Percentiles rank a stretch among this genome's conserved stretches.
Conservation (phyloP, 2,329 filamentous ascomycete species). For the Fusarium sp. region DNA sequence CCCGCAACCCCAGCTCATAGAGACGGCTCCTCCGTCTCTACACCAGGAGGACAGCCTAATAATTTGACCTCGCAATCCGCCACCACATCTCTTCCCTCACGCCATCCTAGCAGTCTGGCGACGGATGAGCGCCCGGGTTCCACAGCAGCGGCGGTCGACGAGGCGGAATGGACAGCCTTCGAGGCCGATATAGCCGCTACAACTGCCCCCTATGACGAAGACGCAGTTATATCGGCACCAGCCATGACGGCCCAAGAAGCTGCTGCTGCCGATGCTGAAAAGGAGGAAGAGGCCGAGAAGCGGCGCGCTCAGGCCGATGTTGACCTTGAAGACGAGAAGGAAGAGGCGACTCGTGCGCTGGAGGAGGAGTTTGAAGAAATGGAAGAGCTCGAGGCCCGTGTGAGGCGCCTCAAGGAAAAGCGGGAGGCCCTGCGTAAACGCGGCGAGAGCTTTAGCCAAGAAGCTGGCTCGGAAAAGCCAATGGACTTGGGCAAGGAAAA, state of each 20-base stretch:
- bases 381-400: conserved; percentile 78
- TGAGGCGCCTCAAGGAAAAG: conserved; percentile 73
- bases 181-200: conserved; percentile 77
- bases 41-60: conserved; percentile 44
- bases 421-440: conserved; percentile 70
- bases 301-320: conserved; percentile 64
- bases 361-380: conserved; percentile 86
- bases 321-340: conserved; percentile 71
- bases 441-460: conserved; percentile 44
- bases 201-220: conserved; percentile 49
- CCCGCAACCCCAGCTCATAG: conserved; percentile 66
- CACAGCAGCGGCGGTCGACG: conserved; percentile 59
- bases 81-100: conserved; percentile 46
- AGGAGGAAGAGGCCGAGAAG: conserved; percentile 60
- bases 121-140: conserved; percentile 30
- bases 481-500: conserved; percentile 43
- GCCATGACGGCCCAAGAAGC: conserved; percentile 72
- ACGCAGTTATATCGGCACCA: conserved; percentile 73
- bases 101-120: conserved; percentile 39
- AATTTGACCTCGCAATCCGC: conserved; percentile 22
- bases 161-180: conserved; percentile 87
- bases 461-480: conserved; percentile 37
- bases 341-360: conserved; percentile 77
- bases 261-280: conserved; percentile 61
- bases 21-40: conserved; percentile 55